Conservation (phyloP, 2,329 filamentous ascomycete species). For the Colletotrichum simmondsii region DNA sequence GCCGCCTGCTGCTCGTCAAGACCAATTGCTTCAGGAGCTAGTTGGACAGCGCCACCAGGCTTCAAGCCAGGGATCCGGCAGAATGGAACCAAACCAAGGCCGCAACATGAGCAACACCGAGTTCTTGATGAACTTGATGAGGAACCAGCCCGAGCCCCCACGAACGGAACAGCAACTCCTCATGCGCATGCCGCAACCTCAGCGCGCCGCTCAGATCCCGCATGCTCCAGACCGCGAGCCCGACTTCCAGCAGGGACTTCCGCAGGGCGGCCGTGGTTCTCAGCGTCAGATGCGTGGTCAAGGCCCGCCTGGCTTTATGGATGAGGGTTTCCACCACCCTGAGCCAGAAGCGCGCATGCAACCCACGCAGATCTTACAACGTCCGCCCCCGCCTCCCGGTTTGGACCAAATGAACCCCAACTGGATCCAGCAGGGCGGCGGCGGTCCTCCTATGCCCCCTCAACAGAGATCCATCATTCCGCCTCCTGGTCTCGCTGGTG, state of each 20-base stretch:
- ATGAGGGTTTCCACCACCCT: slow-evolving; percentile 62
- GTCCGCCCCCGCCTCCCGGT: slow-evolving; percentile 69
- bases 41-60: slow-evolving; percentile 68
- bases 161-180: slow-evolving; percentile 61
- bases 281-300: slow-evolving; percentile 57
- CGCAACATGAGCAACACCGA: slow-evolving; percentile 77
- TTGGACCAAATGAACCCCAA: slow-evolving; percentile 69
- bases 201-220: slow-evolving; percentile 58
- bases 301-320: slow-evolving; percentile 63
- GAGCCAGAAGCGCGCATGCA: slow-evolving; percentile 63
- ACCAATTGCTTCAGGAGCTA: slow-evolving; percentile 71
- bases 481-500: slow-evolving; percentile 66
- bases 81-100: slow-evolving; percentile 54
- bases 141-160: slow-evolving; percentile 60
- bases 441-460: slow-evolving; percentile 49
- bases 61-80: slow-evolving; percentile 60
- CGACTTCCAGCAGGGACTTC: slow-evolving; percentile 50
- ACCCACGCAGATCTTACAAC: slow-evolving; percentile 73
- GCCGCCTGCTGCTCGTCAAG: slow-evolving; percentile 57
- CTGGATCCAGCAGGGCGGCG: slow-evolving; percentile 60
- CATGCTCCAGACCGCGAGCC: slow-evolving; percentile 60
- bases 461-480: slow-evolving; percentile 62
- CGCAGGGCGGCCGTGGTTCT: slow-evolving; percentile 44
- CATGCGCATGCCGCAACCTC: slow-evolving; percentile 63
- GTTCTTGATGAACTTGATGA: slow-evolving; percentile 87